Percentiles rank a stretch among this genome's conserved stretches.
These are phyloP conservation scores for Nymphaea thermarum DNA, from an alignment of 164 flowering plant species.

Conservation along the genomic window DNA sequence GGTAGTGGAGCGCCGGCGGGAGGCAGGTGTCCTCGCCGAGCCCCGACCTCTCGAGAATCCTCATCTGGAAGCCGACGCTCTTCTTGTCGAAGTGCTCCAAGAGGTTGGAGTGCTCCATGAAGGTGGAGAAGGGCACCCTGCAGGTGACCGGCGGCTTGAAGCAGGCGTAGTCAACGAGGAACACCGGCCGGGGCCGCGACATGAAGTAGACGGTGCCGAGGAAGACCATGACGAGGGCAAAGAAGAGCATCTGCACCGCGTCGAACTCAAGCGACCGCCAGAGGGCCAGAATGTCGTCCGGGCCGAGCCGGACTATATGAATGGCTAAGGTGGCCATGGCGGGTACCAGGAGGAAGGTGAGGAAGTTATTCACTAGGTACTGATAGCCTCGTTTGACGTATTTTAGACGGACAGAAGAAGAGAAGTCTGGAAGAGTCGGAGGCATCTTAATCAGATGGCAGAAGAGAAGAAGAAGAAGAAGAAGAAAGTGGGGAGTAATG, in stretches of 20 bases:
- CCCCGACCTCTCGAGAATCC: slow-evolving; percentile 11
- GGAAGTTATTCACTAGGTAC: slow-evolving; percentile 20
- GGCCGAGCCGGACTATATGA: slow-evolving; percentile 11
- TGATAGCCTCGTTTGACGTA: slow-evolving; percentile 21
- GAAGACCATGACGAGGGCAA: slow-evolving; percentile 15
- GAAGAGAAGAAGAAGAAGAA: too few species aligned
- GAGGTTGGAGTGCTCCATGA: slow-evolving; percentile 11
- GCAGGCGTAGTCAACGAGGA: slow-evolving; percentile 29
- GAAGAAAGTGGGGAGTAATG: too few species aligned
- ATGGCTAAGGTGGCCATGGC: slow-evolving; percentile 7
- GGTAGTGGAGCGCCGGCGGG: slow-evolving; percentile 8
- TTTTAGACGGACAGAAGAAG: slow-evolving; percentile 18
- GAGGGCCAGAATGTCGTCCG: slow-evolving; percentile 11
- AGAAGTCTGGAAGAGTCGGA: too few species aligned
- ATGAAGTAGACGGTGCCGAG: slow-evolving; percentile 20
- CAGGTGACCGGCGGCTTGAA: slow-evolving; percentile 24
- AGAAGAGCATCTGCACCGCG: slow-evolving; percentile 13
- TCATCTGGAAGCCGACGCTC: slow-evolving; percentile 6
- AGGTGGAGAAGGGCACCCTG: slow-evolving; percentile 27
- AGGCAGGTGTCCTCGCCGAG: slow-evolving; percentile 11
- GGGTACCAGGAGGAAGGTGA: slow-evolving; percentile 18
- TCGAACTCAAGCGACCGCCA: slow-evolving; percentile 9
- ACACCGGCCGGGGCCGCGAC: slow-evolving; percentile 26
- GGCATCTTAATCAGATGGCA: too few species aligned
- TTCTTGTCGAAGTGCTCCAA: neutral